phyloP scores from a whole-genome alignment of 2,329 filamentous ascomycete genomes.

The Trichoderma breve region DNA sequence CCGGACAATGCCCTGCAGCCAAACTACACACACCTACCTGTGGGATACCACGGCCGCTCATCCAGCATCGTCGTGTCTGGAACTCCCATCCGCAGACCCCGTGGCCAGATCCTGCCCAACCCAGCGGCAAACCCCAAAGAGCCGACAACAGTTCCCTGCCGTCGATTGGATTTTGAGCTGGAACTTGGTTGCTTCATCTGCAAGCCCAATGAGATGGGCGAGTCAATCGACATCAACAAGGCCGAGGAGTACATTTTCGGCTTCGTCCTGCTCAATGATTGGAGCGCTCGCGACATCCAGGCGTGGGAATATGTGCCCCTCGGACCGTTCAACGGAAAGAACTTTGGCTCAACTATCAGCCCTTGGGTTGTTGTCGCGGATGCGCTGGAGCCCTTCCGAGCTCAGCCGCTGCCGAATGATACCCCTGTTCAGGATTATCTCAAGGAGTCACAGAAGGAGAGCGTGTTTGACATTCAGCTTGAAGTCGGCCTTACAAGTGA shows the following conservation, averaged over 20 bases:
- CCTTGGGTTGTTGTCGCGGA: constrained; percentile 63
- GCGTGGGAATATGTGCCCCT: constrained; percentile 60
- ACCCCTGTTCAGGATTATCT: constrained; percentile 44
- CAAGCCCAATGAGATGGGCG: constrained; percentile 63
- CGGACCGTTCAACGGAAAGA: constrained; percentile 62
- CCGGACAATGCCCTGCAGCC: constrained; percentile 72
- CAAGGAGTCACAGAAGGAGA: constrained; percentile 49
- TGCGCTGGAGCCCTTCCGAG: constrained; percentile 43
- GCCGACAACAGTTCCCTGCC: constrained; percentile 58
- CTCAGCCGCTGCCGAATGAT: constrained; percentile 33
- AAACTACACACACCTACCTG: constrained; percentile 77
- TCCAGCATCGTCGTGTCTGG: constrained; percentile 74
- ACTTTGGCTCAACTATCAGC: constrained; percentile 58
- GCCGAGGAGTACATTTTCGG: constrained; percentile 73
- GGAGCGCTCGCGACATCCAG: constrained; percentile 63
- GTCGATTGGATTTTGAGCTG: constrained; percentile 70
- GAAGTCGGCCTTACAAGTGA: constrained; percentile 41
- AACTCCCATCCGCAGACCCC: constrained; percentile 68
- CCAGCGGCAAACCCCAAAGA: constrained; percentile 52
- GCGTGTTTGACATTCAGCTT: constrained; percentile 38
- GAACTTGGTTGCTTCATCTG: constrained; percentile 76
- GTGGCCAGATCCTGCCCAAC: constrained; percentile 64
- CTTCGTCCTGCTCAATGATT: constrained; percentile 63
- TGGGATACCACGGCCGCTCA: constrained; percentile 77
- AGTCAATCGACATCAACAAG: constrained; percentile 61